A percentile compares a stretch with the other conserved stretches of the same genome.
Conservation (phyloP, 1,139 yeast species). For the Dujonia santamariae region DNA sequence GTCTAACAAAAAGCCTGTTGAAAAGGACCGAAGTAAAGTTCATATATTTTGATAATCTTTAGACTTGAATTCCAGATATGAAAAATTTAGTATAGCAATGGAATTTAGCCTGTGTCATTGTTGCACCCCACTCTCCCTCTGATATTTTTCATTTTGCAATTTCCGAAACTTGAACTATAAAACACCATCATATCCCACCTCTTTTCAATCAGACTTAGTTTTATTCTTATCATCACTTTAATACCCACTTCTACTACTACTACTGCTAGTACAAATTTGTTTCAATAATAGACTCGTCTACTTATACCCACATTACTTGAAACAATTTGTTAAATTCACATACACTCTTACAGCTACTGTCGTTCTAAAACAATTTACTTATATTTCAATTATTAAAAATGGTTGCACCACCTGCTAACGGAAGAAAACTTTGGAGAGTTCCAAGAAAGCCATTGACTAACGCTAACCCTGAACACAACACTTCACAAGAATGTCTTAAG, state of each 20-base stretch:
- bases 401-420: slow-evolving; percentile 42
- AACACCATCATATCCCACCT: slow-evolving; percentile 2
- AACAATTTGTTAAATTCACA: background rate
- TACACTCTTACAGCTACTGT: slow-evolving; percentile 1
- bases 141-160: slow-evolving; percentile 1
- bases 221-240: background rate
- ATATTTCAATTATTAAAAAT: background rate
- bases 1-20: too few relatives aligned
- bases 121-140: background rate
- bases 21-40: too few relatives aligned
- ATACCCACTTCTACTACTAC: background rate
- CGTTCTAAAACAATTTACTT: background rate
- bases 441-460: slow-evolving; percentile 27
- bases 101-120: slow-evolving; percentile 4
- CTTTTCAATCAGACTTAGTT: slow-evolving; percentile 2
- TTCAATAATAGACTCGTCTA: too few relatives aligned
- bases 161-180: slow-evolving; percentile 3
- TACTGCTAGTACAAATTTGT: background rate
- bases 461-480: slow-evolving; percentile 15
- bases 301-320: slow-evolving; percentile 7
- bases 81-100: background rate
- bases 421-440: slow-evolving; percentile 49
- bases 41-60: too few relatives aligned
- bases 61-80: background rate
- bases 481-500: slow-evolving; percentile 39